Base-by-base conservation (phyloP, 2,329 filamentous ascomycete genomes). In the Sporothrix luriei region DNA sequence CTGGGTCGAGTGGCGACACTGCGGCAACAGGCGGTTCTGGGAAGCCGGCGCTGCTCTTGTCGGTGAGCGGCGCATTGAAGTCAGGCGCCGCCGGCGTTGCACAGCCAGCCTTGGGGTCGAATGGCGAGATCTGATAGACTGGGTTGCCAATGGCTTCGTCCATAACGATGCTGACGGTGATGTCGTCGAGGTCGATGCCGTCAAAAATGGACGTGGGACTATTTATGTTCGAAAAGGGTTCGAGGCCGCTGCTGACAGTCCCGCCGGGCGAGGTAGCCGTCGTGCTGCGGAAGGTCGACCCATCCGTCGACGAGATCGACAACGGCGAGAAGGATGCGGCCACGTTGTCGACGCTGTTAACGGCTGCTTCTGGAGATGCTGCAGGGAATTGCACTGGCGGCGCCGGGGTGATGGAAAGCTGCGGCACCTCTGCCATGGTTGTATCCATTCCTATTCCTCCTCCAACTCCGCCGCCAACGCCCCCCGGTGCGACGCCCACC, bases 91-190 rank as follows among this genome's bases (percentile, higher is more conserved):
- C n/a, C 40, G 57, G 24, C 21, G 38, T 26, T 38, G 19, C 7
- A 33, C 19, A n/a, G 55, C n/a, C 21, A 29, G 49, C 48, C 26
- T 52, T 59, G 6, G 62, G 26, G 6, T 51, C 38, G 26, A 61
- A 46, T 54, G 48, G 70, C 14, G 72, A 78, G 71, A 85, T 79
- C 54, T 79, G 79, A 73, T 81, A 84, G 24, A 79, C 76, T 0
- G 84, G 83, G 19, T 79, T 79, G 54, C 78, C 78, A 72, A 84
- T 74, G 4, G 74, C 66, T 4, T 81, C 78, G 61, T 83, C 79
- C 66, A 82, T 78, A 66, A 78, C 77, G 16, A 86, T 77, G 7
- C 78, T 80, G 65, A 83, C 78, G 4, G 77, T 78, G 33, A 83
- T 73, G 19, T 80, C 78, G 40, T 80, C 78, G 11, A 80, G 69